phyloP scores from a whole-genome alignment of 768 basidiomycete species.

The Collybiopsis confluens region DNA sequence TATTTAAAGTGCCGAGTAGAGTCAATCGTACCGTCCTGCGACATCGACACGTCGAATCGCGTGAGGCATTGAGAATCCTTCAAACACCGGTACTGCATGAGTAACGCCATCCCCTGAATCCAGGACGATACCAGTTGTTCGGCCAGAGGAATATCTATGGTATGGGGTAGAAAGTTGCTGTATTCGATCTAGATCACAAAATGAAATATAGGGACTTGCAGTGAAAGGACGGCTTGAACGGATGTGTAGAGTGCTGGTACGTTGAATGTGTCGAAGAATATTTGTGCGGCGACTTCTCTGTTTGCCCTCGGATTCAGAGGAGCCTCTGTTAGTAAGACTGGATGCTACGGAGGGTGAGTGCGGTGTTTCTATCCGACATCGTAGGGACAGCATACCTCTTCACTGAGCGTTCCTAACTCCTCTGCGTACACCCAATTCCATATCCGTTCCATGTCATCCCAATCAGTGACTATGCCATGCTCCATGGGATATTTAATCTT shows the following conservation, averaged over 20 bases:
- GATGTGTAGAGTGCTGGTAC: conserved; percentile 96
- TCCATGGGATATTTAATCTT: conserved; percentile 99
- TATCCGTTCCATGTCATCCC: conserved; percentile 99
- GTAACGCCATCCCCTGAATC: conserved; percentile 99
- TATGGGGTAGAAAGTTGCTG: conserved; percentile 3
- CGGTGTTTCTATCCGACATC: no score
- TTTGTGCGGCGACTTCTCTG: conserved; percentile 94
- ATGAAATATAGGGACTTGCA: conserved; percentile 54
- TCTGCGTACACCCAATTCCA: conserved; percentile 98
- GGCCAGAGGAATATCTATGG: conserved; percentile 96
- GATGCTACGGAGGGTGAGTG: conserved; percentile 60
- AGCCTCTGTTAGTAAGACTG: conserved; percentile 94
- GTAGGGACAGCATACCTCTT: conserved; percentile 65
- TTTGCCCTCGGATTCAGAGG: conserved; percentile 96
- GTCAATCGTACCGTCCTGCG: conserved; percentile 77
- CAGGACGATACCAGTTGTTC: conserved; percentile 98
- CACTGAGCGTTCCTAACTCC: conserved; percentile 90
- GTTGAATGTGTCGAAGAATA: conserved; percentile 99
- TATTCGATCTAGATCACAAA: no score
- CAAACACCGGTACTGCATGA: conserved; percentile 97
- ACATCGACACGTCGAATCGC: conserved; percentile 95
- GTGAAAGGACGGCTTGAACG: conserved; percentile 92
- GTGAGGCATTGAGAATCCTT: conserved; percentile 99
- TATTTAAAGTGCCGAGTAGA: neutral
- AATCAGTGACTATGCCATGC: conserved; percentile 98